Base-by-base conservation (phyloP, 495 filamentous ascomycete genomes). In the Amphirosellinia nigrospora region DNA sequence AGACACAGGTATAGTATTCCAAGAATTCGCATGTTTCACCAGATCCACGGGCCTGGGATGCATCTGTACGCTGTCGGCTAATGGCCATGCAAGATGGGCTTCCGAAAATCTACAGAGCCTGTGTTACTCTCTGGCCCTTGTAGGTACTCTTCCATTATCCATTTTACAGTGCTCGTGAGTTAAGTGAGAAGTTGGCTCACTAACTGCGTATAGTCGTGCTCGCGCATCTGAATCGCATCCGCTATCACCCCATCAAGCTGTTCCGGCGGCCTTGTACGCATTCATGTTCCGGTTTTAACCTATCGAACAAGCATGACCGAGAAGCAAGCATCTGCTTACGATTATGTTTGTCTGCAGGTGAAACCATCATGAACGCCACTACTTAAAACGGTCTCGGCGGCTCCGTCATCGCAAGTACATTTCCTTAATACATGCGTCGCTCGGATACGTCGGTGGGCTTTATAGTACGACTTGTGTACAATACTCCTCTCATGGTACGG, bases 391-490 rank as follows among this genome's bases (percentile, higher is more conserved):
- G 63, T 46, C 46, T 65, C 63, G 41, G 46, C n/a, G n/a, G 63
- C 46, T 65, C 63, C 63, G 45, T 23, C 46, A 15, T 65, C n/a
- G 34, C n/a, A n/a, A n/a, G n/a, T n/a, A n/a, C 32, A 28, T 32
- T 15, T 28, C 46, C 52, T 9, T 38, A 36, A 52, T 21, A 50
- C 16, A n/a, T n/a, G 45, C 46, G 15, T 23, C 45, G 15, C 46
- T 65, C 63, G 63, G 63, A 65, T 65, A 30, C 19, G 34, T 65
- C 63, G 63, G 63, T 65, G 26, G 46, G 46, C 39, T 65, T 65
- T 19, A n/a, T n/a, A 28, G 21, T 28, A 52, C 32, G 19, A 58
- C 30, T 21, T 50, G 43, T 58, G 32, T 3, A 34, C 30, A 36
- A 58, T 36, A 11, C 19, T 58, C 55, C 55, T 58, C 16, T 36